phyloP scores from a whole-genome alignment of 768 basidiomycete genomes.

The Trametes meyenii region DNA sequence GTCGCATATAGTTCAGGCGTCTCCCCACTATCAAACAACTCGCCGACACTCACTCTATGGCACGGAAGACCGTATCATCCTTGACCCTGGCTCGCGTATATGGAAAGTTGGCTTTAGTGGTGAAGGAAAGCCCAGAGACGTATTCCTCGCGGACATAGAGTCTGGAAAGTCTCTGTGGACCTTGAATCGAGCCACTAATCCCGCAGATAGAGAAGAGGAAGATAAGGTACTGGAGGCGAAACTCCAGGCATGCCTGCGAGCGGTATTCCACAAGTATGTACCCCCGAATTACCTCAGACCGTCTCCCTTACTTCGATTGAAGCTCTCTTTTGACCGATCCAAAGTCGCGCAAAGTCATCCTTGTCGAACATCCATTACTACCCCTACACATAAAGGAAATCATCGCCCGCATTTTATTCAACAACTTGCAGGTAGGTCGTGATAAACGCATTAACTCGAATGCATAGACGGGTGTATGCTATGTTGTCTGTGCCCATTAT shows the following conservation, averaged over 20 bases:
- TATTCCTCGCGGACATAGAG: slow-evolving; percentile 64
- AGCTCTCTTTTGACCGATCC: slow-evolving; percentile 94
- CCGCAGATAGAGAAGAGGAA: slow-evolving; percentile 67
- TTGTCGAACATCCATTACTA: slow-evolving; percentile 88
- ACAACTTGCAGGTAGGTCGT: slow-evolving; percentile 74
- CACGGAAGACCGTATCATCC: slow-evolving; percentile 91
- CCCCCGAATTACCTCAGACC: background rate
- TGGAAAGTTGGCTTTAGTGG: slow-evolving; percentile 99
- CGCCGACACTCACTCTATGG: slow-evolving; percentile 94
- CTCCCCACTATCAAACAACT: slow-evolving; percentile 84
- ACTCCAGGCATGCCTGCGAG: slow-evolving; percentile 68
- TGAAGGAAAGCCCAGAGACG: slow-evolving; percentile 86
- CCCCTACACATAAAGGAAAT: slow-evolving; percentile 87
- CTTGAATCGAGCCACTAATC: slow-evolving; percentile 55
- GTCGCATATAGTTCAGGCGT: slow-evolving; percentile 58
- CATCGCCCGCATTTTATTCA: slow-evolving; percentile 84
- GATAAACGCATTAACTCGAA: background rate
- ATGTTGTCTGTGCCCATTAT: too few species aligned
- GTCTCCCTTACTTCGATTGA: slow-evolving; percentile 23
- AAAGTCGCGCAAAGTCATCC: slow-evolving; percentile 91
- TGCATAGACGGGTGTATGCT: too few species aligned
- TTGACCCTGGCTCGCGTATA: slow-evolving; percentile 90
- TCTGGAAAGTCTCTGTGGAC: slow-evolving; percentile 58
- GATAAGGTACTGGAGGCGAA: slow-evolving; percentile 70
- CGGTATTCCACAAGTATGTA: slow-evolving; percentile 84